Conservation (phyloP, 495 filamentous ascomycete genomes). For the Pseudevernia furfuracea region DNA sequence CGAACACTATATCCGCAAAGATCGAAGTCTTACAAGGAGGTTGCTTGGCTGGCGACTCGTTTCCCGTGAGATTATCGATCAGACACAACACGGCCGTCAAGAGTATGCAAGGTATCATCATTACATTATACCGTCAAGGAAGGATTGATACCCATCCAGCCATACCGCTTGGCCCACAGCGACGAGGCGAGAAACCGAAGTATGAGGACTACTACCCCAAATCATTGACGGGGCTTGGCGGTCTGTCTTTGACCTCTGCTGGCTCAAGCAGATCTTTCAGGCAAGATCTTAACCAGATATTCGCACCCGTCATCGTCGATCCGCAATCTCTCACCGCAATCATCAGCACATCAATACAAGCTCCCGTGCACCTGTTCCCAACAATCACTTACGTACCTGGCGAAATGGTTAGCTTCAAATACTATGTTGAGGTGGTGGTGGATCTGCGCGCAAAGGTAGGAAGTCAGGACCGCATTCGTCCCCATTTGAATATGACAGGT, state of each 20-base stretch:
- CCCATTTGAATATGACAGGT: conserved; percentile 48
- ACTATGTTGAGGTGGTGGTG: conserved; percentile 84
- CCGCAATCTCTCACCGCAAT: conserved; percentile 66
- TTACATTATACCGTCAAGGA: conserved; percentile 86
- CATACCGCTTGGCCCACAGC: conserved; percentile 51
- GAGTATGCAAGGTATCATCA: conserved; percentile 83
- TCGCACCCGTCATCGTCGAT: conserved; percentile 79
- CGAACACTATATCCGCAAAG: conserved; percentile 70
- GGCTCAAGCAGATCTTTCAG: conserved; percentile 82
- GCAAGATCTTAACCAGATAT: conserved; percentile 83
- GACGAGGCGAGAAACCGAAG: conserved; percentile 55
- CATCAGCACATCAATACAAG: conserved; percentile 70
- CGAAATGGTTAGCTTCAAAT: conserved; percentile 87
- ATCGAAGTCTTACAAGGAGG: conserved; percentile 75
- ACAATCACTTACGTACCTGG: conserved; percentile 85
- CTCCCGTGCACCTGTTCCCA: conserved; percentile 87
- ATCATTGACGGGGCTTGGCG: conserved; percentile 63
- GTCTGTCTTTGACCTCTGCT: conserved; percentile 70
- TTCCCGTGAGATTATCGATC: conserved; percentile 72
- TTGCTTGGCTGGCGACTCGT: conserved; percentile 74
- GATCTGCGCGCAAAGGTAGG: conserved; percentile 84
- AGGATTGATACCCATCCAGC: conserved; percentile 81
- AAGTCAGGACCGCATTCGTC: conserved; percentile 53
- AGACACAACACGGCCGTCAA: conserved; percentile 80
- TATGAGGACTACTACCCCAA: conserved; percentile 82